Percentiles rank a stretch among this genome's conserved stretches.
phyloP scores from a whole-genome alignment of 768 basidiomycete genomes.

The Lentinula detonsa region DNA sequence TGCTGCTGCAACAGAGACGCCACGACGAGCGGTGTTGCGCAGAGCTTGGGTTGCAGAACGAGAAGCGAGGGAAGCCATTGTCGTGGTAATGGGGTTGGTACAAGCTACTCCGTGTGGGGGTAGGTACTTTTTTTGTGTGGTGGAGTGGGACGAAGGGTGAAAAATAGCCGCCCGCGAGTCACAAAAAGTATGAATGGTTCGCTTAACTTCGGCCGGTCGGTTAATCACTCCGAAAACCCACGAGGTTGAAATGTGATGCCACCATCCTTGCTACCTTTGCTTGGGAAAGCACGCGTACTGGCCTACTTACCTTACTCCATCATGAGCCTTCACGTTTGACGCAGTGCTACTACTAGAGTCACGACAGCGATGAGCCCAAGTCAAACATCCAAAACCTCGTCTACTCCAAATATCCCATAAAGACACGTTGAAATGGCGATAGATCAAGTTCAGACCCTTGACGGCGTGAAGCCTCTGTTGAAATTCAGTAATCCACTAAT shows the following conservation, averaged over 20 bases:
- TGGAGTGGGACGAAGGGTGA: not conserved
- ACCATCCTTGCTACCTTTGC: too few relatives aligned
- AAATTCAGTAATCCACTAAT: not conserved
- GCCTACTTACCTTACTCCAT: too few relatives aligned
- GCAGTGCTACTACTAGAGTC: too few relatives aligned
- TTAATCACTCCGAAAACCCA: not conserved
- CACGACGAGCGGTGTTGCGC: slow-evolving; percentile 59
- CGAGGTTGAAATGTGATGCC: too few relatives aligned
- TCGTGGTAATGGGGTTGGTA: slow-evolving; percentile 14
- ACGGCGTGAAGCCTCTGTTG: not conserved
- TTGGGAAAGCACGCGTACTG: too few relatives aligned
- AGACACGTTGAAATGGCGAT: not conserved
- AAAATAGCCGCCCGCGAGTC: slow-evolving; percentile 1
- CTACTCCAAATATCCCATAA: not conserved
- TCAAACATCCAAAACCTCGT: not conserved
- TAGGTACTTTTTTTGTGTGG: not conserved
- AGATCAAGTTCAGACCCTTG: not conserved
- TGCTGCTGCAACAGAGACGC: slow-evolving; percentile 39
- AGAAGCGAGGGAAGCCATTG: slow-evolving; percentile 60
- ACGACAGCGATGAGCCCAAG: not conserved
- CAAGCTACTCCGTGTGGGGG: not conserved
- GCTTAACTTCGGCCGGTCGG: not conserved
- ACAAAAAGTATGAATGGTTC: not conserved
- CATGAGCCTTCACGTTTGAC: too few relatives aligned
- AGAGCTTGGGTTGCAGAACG: slow-evolving; percentile 60